Evolutionary conservation across 108 stramenopile species (phyloP).

Genomic region (Pseudonitzschia pungens): DNA sequence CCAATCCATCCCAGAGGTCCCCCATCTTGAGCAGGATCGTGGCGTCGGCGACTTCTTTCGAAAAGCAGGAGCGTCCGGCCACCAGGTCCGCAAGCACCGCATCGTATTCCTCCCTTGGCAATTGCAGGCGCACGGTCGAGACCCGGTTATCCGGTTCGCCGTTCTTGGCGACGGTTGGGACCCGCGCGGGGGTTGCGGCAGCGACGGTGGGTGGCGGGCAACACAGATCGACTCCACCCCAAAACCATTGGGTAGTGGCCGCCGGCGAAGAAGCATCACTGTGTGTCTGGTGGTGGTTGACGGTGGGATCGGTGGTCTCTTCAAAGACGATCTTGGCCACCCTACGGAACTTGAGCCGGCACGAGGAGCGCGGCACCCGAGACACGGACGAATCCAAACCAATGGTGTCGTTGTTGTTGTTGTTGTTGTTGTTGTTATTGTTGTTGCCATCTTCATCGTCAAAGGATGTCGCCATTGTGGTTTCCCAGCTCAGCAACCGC

Average conservation of each 20-base stretch:
- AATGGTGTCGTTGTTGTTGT: not conserved
- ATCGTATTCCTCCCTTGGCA: conserved; percentile 35
- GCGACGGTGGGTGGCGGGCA: conserved; percentile 30
- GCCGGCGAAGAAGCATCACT: not conserved
- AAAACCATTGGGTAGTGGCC: conserved; percentile 45
- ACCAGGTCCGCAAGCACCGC: conserved; percentile 14
- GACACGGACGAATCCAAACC: not conserved
- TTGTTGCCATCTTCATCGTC: too few relatives aligned
- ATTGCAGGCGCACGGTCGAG: conserved; percentile 29
- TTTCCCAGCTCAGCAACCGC: conserved; percentile 74
- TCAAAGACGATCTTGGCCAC: conserved; percentile 50
- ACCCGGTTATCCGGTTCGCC: not conserved
- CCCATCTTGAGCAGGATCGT: conserved; percentile 48
- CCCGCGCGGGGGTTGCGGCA: not conserved
- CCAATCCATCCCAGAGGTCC: conserved; percentile 2
- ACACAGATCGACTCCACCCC: conserved; percentile 76
- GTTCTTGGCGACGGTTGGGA: not conserved
- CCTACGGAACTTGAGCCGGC: conserved; percentile 17
- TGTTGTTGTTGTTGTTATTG: too few relatives aligned
- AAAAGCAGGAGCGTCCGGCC: conserved; percentile 14
- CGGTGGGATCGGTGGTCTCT: conserved; percentile 29
- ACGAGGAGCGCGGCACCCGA: not conserved
- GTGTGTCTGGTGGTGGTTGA: not conserved
- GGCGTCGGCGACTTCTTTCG: conserved; percentile 28
- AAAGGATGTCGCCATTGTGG: conserved; percentile 38